Percentiles rank a stretch among this genome's conserved stretches.
Conservation (phyloP, 306 rosid species). For the Castanea crenata region DNA sequence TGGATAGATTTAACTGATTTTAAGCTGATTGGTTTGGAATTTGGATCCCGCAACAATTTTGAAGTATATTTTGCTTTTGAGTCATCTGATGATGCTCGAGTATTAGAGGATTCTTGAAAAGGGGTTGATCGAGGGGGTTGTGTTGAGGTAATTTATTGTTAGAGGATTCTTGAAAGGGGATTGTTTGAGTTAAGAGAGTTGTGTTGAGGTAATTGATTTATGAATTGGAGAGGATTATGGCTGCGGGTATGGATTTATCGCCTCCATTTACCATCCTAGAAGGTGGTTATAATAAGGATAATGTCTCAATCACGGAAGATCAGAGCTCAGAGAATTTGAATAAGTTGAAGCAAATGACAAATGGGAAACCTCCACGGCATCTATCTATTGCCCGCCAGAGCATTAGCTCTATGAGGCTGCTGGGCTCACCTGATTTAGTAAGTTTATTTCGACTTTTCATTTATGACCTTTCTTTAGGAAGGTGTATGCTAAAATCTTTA, state of each 20-base stretch:
- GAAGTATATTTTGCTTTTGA: neutral
- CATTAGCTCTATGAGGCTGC: constrained; percentile 49
- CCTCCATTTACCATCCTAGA: constrained; percentile 46
- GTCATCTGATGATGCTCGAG: neutral
- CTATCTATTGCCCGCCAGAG: constrained; percentile 49
- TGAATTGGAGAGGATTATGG: constrained; percentile 48
- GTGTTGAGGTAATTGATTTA: constrained; percentile 12
- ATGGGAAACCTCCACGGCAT: constrained; percentile 69
- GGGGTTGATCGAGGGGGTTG: neutral
- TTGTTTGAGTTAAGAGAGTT: neutral
- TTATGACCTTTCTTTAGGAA: neutral
- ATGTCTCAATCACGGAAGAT: constrained; percentile 43
- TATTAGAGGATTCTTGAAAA: neutral
- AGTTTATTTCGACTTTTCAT: constrained; percentile 10
- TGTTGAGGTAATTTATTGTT: neutral
- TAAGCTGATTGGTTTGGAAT: constrained; percentile 6
- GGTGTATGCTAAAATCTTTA: neutral
- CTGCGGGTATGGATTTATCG: constrained; percentile 53
- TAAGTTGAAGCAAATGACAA: constrained; percentile 34
- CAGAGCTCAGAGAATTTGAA: constrained; percentile 32
- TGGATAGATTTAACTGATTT: neutral
- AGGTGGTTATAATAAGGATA: constrained; percentile 43
- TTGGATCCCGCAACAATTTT: neutral
- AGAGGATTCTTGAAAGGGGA: neutral
- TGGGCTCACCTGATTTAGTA: constrained; percentile 50